phyloP scores from a whole-genome alignment of 2,329 filamentous ascomycete genomes.

The Neofusicoccum kwambonambiense region DNA sequence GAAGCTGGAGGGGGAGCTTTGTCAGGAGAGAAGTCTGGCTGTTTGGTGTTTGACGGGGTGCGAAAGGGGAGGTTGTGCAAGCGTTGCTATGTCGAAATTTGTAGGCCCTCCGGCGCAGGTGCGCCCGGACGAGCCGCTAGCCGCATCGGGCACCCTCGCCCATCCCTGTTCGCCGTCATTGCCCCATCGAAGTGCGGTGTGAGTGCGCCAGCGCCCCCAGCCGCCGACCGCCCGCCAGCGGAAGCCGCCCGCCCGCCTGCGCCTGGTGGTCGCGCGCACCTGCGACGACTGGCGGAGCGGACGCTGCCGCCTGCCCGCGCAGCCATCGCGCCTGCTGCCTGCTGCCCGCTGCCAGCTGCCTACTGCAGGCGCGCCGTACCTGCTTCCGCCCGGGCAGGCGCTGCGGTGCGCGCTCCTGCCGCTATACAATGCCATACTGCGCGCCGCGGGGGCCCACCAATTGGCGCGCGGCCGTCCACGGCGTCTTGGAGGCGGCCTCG shows the following conservation, averaged over 20 bases:
- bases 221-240: background rate
- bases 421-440: background rate
- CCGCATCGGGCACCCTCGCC: background rate
- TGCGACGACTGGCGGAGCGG: slow-evolving; percentile 7
- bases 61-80: slow-evolving; percentile 19
- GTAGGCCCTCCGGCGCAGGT: slow-evolving; percentile 15
- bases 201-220: background rate
- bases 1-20: slow-evolving; percentile 22
- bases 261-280: background rate
- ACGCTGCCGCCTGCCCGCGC: background rate
- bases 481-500: background rate
- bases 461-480: too few relatives aligned
- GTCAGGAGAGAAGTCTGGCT: slow-evolving; percentile 17
- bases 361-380: too few relatives aligned
- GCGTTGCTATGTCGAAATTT: slow-evolving; percentile 19
- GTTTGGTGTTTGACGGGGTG: slow-evolving; percentile 19
- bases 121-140: slow-evolving; percentile 16
- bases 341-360: background rate
- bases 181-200: slow-evolving; percentile 13
- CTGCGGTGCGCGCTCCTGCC: background rate
- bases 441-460: too few relatives aligned
- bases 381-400: background rate
- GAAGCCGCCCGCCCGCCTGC: slow-evolving; percentile 1
- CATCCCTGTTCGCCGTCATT: slow-evolving; percentile 15
- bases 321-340: too few relatives aligned